These are phyloP conservation scores for Mucor circinelloides DNA, from an alignment of 371 early-diverging fungal species.

Conservation along the genomic window DNA sequence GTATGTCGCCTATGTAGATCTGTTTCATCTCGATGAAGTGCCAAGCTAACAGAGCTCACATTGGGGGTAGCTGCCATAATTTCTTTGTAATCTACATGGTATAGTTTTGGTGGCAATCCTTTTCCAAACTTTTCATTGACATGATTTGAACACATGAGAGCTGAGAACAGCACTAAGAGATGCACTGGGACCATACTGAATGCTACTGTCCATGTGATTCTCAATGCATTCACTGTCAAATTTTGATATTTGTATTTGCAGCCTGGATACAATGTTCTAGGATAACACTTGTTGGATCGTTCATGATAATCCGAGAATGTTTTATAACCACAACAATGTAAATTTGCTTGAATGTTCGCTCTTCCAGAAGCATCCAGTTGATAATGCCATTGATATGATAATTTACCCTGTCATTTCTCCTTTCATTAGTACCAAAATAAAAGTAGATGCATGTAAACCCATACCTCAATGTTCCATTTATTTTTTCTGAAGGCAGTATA, in stretches of 20 bases:
- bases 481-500: constrained; percentile 51
- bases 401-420: constrained; percentile 24
- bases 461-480: constrained; percentile 42
- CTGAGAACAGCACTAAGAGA: constrained; percentile 49
- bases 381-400: constrained; percentile 56
- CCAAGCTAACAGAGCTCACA: constrained; percentile 15
- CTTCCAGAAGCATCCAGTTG: constrained; percentile 32
- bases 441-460: neutral
- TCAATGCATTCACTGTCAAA: constrained; percentile 42
- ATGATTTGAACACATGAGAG: constrained; percentile 58
- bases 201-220: constrained; percentile 46
- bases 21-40: constrained; percentile 29
- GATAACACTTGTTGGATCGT: constrained; percentile 56
- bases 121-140: constrained; percentile 54
- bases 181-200: constrained; percentile 52
- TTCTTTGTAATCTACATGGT: constrained; percentile 50
- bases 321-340: constrained; percentile 63
- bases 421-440: neutral
- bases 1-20: neutral
- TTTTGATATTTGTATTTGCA: constrained; percentile 52
- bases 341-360: constrained; percentile 41
- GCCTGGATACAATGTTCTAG: constrained; percentile 52
- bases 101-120: constrained; percentile 49
- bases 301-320: constrained; percentile 53
- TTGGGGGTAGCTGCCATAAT: constrained; percentile 44